Conservation (phyloP, 345 rosid genomes). For the Draba incana region DNA sequence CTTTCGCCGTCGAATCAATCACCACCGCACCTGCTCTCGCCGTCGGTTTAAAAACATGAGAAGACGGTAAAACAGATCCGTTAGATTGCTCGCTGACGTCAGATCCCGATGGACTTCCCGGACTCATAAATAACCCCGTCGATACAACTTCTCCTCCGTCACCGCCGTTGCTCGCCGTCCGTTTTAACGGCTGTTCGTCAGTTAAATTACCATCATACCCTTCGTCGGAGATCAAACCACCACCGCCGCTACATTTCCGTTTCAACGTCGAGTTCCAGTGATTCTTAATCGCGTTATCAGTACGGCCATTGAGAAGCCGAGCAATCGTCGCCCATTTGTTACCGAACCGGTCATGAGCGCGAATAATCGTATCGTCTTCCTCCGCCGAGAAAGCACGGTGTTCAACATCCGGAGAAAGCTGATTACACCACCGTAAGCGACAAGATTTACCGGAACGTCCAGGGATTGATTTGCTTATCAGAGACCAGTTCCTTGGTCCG, state of each 20-base stretch:
- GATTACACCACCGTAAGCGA: slow-evolving; percentile 94
- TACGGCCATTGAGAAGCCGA: slow-evolving; percentile 85
- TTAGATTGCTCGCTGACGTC: slow-evolving; percentile 69
- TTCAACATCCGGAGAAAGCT: slow-evolving; percentile 89
- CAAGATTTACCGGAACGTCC: slow-evolving; percentile 96
- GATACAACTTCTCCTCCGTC: slow-evolving; percentile 27
- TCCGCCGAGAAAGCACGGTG: slow-evolving; percentile 77
- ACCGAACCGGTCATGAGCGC: slow-evolving; percentile 84
- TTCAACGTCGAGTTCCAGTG: slow-evolving; percentile 97
- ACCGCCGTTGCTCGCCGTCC: slow-evolving; percentile 49
- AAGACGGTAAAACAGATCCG: slow-evolving; percentile 41
- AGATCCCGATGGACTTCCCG: slow-evolving; percentile 80
- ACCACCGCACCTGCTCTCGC: slow-evolving; percentile 51
- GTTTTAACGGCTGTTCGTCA: slow-evolving; percentile 60
- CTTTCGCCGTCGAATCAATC: slow-evolving; percentile 46
- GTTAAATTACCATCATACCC: slow-evolving; percentile 61
- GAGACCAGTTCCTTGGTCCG: slow-evolving; percentile 94
- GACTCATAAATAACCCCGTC: slow-evolving; percentile 60
- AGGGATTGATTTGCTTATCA: slow-evolving; percentile 86
- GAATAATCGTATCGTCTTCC: slow-evolving; percentile 72
- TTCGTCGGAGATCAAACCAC: slow-evolving; percentile 23
- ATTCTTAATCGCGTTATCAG: slow-evolving; percentile 92
- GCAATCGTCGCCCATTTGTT: slow-evolving; percentile 98
- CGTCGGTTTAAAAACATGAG: slow-evolving; percentile 44
- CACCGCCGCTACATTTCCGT: slow-evolving; percentile 58